These are phyloP conservation scores for Plasmodium coatneyi DNA, from an alignment of 169 alveolate genomes.

Conservation along the genomic window DNA sequence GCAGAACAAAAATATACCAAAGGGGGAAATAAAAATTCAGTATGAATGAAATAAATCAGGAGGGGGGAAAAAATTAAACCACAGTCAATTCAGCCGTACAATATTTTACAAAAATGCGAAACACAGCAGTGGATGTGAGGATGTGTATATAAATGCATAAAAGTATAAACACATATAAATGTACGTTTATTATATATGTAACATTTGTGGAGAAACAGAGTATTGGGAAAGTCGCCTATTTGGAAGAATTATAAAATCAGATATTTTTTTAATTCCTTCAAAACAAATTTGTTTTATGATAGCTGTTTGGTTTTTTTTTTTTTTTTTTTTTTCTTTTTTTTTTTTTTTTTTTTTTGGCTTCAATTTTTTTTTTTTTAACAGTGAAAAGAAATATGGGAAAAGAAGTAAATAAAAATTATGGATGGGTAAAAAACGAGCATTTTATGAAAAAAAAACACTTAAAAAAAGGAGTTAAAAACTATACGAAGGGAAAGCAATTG, in stretches of 20 bases:
- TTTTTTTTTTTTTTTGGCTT: background rate
- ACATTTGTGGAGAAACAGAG: slow-evolving; percentile 25
- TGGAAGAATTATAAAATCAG: background rate
- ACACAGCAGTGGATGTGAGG: background rate
- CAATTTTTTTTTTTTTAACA: background rate
- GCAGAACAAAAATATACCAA: slow-evolving; percentile 57
- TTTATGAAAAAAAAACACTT: background rate
- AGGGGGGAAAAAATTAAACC: slow-evolving; percentile 21
- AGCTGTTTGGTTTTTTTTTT: slow-evolving; percentile 12
- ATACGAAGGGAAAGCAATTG: background rate
- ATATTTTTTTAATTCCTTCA: slow-evolving; percentile 10
- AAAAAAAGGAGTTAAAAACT: background rate
- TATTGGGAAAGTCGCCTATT: background rate
- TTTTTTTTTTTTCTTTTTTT: background rate
- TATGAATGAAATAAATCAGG: slow-evolving; percentile 7
- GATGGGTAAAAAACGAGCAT: background rate
- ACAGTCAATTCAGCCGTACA: background rate
- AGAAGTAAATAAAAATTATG: background rate
- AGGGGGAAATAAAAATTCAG: background rate
- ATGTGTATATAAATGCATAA: background rate
- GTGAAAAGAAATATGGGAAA: background rate
- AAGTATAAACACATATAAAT: background rate
- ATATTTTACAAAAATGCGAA: background rate
- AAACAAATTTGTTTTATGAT: slow-evolving; percentile 5
- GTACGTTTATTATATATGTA: background rate